Conservation (phyloP, 2,329 filamentous ascomycete genomes). For the Ascomycota sp. region DNA sequence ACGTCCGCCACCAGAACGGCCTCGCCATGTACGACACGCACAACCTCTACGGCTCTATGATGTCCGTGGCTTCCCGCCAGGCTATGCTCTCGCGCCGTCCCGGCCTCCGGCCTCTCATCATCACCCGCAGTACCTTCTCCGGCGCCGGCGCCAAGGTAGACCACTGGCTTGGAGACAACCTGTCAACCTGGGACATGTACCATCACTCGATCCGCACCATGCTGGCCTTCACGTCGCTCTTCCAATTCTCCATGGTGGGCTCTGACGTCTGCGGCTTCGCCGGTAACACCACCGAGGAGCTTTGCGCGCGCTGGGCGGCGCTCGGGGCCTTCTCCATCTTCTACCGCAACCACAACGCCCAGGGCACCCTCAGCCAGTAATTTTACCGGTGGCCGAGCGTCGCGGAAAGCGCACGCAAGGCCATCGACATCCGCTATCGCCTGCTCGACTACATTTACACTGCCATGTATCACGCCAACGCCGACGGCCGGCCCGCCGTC, state of each 20-base stretch:
- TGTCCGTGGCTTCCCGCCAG: slow-evolving; percentile 57
- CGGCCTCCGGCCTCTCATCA: slow-evolving; percentile 60
- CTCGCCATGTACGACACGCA: slow-evolving; percentile 64
- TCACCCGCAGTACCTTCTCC: slow-evolving; percentile 63
- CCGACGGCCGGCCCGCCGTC: slow-evolving; percentile 42
- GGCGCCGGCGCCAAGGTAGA: slow-evolving; percentile 57
- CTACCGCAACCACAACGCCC: slow-evolving; percentile 47
- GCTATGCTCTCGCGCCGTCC: slow-evolving; percentile 44
- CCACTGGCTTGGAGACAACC: slow-evolving; percentile 68
- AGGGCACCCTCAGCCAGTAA: slow-evolving; percentile 30
- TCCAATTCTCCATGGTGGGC: slow-evolving; percentile 49
- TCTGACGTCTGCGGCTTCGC: slow-evolving; percentile 63
- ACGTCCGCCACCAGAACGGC: slow-evolving; percentile 58
- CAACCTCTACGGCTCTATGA: slow-evolving; percentile 57
- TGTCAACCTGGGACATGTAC: slow-evolving; percentile 51
- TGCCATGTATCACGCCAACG: slow-evolving; percentile 37
- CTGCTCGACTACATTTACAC: slow-evolving; percentile 75
- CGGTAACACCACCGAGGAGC: slow-evolving; percentile 36
- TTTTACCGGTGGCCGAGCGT: slow-evolving; percentile 50
- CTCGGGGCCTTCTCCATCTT: slow-evolving; percentile 53
- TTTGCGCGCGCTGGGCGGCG: slow-evolving; percentile 49
- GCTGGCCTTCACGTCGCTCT: slow-evolving; percentile 48
- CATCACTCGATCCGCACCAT: slow-evolving; percentile 61
- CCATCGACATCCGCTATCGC: slow-evolving; percentile 52
- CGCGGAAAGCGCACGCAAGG: slow-evolving; percentile 41